Conservation (phyloP, 352 stramenopile genomes). For the Globisporangium carolinianum region DNA sequence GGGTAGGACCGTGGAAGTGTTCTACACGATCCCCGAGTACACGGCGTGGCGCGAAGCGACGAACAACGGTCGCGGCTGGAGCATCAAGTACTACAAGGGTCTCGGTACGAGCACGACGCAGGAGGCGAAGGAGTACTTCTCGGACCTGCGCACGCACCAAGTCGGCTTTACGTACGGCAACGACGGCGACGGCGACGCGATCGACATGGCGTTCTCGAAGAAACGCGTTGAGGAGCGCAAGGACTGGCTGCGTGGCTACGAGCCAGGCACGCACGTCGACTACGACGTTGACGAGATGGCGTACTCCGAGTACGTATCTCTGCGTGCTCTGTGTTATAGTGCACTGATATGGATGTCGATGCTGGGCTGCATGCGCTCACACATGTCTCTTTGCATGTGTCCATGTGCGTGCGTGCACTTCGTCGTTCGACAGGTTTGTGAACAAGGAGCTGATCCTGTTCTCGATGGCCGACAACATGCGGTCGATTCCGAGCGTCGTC, state of each 20-base stretch:
- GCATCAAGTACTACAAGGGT: conserved; percentile 99
- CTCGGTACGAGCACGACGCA: conserved; percentile 95
- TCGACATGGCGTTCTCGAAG: conserved; percentile 98
- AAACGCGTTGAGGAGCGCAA: conserved; percentile 94
- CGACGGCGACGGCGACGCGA: conserved; percentile 80
- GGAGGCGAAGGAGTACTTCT: conserved; percentile 98
- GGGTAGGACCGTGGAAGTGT: conserved; percentile 74
- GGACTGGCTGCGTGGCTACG: conserved; percentile 91
- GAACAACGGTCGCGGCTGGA: conserved; percentile 90
- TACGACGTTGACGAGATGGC: conserved; percentile 89
- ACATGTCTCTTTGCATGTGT: conserved; percentile 5
- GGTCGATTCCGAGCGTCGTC: conserved; percentile 93
- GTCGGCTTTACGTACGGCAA: conserved; percentile 93
- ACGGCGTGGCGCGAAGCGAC: conserved; percentile 86
- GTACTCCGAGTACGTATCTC: conserved; percentile 82
- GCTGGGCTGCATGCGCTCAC: conserved; percentile 1
- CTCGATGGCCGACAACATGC: conserved; percentile 96
- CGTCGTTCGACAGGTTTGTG: conserved; percentile 77
- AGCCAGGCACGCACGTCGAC: conserved; percentile 87
- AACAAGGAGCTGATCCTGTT: conserved; percentile 99
- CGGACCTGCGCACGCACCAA: conserved; percentile 89
- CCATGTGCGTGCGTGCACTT: no score
- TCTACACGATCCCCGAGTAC: conserved; percentile 98
- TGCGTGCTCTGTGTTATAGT: neutral
- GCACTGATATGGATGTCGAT: neutral